These are phyloP conservation scores for Mucor indicus DNA, from an alignment of 371 early-diverging fungal genomes.

Conservation along the genomic window DNA sequence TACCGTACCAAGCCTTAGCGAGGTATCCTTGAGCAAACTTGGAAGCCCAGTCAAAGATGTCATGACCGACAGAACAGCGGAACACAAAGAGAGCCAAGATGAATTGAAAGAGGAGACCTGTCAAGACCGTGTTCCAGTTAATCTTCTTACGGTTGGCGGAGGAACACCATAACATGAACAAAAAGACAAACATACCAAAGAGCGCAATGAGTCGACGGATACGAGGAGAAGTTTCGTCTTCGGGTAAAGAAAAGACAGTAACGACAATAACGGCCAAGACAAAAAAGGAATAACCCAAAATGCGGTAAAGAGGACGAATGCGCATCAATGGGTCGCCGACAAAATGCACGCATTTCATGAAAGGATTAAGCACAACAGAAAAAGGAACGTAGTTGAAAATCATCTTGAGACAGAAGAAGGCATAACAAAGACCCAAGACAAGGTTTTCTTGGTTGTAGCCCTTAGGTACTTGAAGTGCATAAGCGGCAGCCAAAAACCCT, in stretches of 20 bases:
- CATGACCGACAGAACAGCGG: conserved; percentile 71
- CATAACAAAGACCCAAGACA: conserved; percentile 34
- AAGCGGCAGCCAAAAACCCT: conserved; percentile 36
- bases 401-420: conserved; percentile 25
- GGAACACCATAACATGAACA: conserved; percentile 43
- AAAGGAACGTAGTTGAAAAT: conserved; percentile 33
- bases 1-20: conserved; percentile 62
- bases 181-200: conserved; percentile 68
- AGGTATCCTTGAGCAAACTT: conserved; percentile 65
- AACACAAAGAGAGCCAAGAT: conserved; percentile 80
- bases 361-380: conserved; percentile 18
- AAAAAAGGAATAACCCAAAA: conserved; percentile 26
- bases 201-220: conserved; percentile 74
- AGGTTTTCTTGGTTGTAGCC: conserved; percentile 38
- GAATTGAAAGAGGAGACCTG: conserved; percentile 77
- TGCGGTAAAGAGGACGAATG: conserved; percentile 12
- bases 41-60: conserved; percentile 76
- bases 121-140: conserved; percentile 75
- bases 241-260: conserved; percentile 58
- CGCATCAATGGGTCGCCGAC: conserved; percentile 22
- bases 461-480: conserved; percentile 39
- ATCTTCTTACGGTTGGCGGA: conserved; percentile 66
- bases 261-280: conserved; percentile 53
- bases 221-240: conserved; percentile 53
- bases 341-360: conserved; percentile 5